A percentile compares a stretch with the other conserved stretches of the same genome.
Evolutionary conservation across 495 filamentous ascomycete species (phyloP).

Genomic region (Aspergillus egyptiacus): DNA sequence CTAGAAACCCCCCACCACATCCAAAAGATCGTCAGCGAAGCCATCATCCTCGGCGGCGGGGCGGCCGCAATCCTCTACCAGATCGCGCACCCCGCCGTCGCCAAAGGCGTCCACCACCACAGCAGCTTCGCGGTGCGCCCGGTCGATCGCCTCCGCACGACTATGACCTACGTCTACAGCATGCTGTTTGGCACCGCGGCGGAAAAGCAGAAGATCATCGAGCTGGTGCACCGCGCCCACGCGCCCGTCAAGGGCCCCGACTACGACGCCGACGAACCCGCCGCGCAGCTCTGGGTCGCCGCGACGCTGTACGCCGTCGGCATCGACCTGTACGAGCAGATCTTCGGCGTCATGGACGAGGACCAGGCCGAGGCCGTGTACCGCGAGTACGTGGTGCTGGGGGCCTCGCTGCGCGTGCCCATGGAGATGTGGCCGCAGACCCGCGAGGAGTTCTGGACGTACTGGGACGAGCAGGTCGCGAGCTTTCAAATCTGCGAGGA

Average conservation of each 20-base stretch:
- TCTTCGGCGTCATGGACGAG: constrained; percentile 27
- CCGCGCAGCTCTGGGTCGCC: constrained; percentile 40
- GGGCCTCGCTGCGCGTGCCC: constrained; percentile 30
- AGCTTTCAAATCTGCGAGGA: constrained; percentile 25
- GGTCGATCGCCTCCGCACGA: constrained; percentile 36
- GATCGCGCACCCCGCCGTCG: constrained; percentile 37
- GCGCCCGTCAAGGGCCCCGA: constrained; percentile 25
- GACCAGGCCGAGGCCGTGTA: constrained; percentile 26
- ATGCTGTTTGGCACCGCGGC: constrained; percentile 33
- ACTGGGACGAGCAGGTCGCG: constrained; percentile 34
- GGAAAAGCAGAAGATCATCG: constrained; percentile 30
- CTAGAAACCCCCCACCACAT: constrained; percentile 28
- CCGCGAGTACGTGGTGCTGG: constrained; percentile 34
- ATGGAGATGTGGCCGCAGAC: constrained; percentile 31
- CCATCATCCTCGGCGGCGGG: constrained; percentile 32
- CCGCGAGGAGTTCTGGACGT: constrained; percentile 34
- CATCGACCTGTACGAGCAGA: constrained; percentile 29
- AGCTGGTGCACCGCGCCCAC: constrained; percentile 34
- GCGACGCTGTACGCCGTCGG: constrained; percentile 36
- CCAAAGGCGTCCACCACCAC: constrained; percentile 25
- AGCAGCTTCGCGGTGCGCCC: constrained; percentile 39
- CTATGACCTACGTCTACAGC: constrained; percentile 41
- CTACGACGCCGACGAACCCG: constrained; percentile 30
- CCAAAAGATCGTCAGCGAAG: constrained; percentile 31
- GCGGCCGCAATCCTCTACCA: constrained; percentile 37